Percentiles rank a stretch among this genome's conserved stretches.
phyloP scores from a whole-genome alignment of 352 stramenopile species.

The Phytophthora boehmeriae region DNA sequence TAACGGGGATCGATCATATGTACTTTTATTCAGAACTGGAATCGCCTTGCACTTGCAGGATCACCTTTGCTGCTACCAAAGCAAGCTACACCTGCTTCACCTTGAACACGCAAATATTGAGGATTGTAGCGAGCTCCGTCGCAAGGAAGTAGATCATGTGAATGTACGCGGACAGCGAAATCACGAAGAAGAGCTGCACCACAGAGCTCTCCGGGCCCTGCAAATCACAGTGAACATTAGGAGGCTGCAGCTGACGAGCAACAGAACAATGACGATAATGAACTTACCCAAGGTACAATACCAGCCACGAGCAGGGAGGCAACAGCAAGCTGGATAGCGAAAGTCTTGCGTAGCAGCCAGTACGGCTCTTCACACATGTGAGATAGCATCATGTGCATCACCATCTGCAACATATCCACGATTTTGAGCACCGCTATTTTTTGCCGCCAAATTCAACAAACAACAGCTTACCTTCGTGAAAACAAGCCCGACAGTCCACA shows the following conservation, averaged over 20 bases:
- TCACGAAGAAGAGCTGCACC: constrained; percentile 78
- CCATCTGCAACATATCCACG: constrained; percentile 56
- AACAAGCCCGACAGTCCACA: constrained; percentile 83
- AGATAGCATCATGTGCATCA: constrained; percentile 91
- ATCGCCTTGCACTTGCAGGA: constrained; percentile 9
- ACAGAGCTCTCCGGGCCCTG: constrained; percentile 73
- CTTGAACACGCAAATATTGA: constrained; percentile 85
- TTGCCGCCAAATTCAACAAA: neutral
- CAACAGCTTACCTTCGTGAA: constrained; percentile 69
- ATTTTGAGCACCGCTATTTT: neutral
- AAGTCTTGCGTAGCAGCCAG: constrained; percentile 87
- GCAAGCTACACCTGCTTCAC: constrained; percentile 59
- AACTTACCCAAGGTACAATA: constrained; percentile 74
- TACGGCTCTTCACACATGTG: constrained; percentile 89
- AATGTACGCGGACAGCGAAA: constrained; percentile 68
- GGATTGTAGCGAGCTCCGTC: constrained; percentile 72
- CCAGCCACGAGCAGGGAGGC: constrained; percentile 72
- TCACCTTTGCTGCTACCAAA: constrained; percentile 3
- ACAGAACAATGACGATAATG: neutral
- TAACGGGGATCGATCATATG: constrained; percentile 2
- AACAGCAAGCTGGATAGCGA: constrained; percentile 62
- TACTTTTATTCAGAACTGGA: neutral
- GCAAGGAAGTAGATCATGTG: constrained; percentile 89
- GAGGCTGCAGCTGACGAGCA: neutral
- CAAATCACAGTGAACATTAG: constrained; percentile 3